Base-by-base conservation (phyloP, 2,329 filamentous ascomycete genomes). In the Alternaria brassicicola region DNA sequence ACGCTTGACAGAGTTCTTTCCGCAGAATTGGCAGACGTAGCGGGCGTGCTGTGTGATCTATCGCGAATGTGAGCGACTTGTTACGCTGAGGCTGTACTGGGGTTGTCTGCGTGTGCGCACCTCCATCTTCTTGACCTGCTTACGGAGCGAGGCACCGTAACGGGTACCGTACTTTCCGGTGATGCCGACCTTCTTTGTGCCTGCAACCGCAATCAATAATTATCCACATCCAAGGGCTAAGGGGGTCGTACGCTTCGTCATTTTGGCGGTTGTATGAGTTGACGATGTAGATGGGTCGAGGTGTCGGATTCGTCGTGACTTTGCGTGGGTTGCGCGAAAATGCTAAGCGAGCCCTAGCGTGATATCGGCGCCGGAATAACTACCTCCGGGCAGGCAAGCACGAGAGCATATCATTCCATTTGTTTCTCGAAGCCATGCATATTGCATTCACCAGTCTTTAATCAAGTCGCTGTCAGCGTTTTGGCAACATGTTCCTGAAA, bases 41-140 rank as follows among this genome's bases (percentile, higher is more conserved):
- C 90, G 90, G 85, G 93, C 92, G 87, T 99, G 95, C 84, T 98
- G 95, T 78, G 92, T 91, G 82, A 98, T 91, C 90, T 76, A 52
- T 57, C 41, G 46, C 38, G 19, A 19, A 33, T 30, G 61, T 74
- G 64, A 74, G 71, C 62, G 62, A 45, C 47, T 54, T 21, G 43
- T 62, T 56, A 49, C 64, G 31, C 9, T 8, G 30, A 54, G 35
- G 52, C 36, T 41, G 39, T 41, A 55, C 43, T 21, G 17, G 46
- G 28, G 4, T 59, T 30, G 51, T 55, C n/a, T 26, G 51, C 42
- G 50, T 62, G 47, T 66, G 68, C 72, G 63, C 67, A 75, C 70
- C 65, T 98, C 95, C 90, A 97, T 97, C 91, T 97, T 97, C 92
- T 98, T 98, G 80, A 95, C 90, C 82, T 93, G 93, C 89, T 98